Evolutionary conservation across 1,139 yeast genomes (phyloP), one percentile per base, ranked within the genome.

Genomic region (Pichia sp.): DNA sequence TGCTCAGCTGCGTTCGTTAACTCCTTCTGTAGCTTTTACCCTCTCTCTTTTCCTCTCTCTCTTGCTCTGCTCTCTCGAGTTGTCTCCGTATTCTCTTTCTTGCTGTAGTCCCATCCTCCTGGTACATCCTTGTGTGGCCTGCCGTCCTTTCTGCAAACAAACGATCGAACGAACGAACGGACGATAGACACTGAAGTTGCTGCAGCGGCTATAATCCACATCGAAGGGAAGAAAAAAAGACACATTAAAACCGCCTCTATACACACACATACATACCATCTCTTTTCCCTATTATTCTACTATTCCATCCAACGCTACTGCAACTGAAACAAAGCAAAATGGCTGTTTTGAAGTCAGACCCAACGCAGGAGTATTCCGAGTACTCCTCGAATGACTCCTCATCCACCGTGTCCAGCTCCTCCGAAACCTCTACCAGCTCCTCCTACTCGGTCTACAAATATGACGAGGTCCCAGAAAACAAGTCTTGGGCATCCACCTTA

Each of bases 401-500:
- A 9, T 18, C 16, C 9, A 40, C 41, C 8, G 12, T 41, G n/a
- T 44, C 48, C 5, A 12, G 26, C 16, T 39, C 48, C n/a, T 40
- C 46, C 26, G 22, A 44, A 3, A 30, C 31, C n/a, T 16, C 16
- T 6, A 10, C 51, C 8, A 46, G 40, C 19, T 25, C 37, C 12
- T 41, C 63, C n/a, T 64, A 63, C 53, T 60, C 67, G 3, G 64
- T 65, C 51, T 87, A 83, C 74, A 64, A 77, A 44, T 87, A 86
- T 70, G 88, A 85, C 63, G 93, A 87, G 68, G 77, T 82, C 39
- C 85, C 89, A 41, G 85, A 81, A 61, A 87, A 90, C 74, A 81
- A 74, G 62, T 86, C 96, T 10, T 93, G 98, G 97, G 97, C 97
- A 22, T 82, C 87, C 45, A 78, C 93, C 9, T 76, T 93, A 58